These are phyloP conservation scores for Coccinonectria pachysandricola DNA, from an alignment of 2,329 filamentous ascomycete species.

Conservation along the genomic window DNA sequence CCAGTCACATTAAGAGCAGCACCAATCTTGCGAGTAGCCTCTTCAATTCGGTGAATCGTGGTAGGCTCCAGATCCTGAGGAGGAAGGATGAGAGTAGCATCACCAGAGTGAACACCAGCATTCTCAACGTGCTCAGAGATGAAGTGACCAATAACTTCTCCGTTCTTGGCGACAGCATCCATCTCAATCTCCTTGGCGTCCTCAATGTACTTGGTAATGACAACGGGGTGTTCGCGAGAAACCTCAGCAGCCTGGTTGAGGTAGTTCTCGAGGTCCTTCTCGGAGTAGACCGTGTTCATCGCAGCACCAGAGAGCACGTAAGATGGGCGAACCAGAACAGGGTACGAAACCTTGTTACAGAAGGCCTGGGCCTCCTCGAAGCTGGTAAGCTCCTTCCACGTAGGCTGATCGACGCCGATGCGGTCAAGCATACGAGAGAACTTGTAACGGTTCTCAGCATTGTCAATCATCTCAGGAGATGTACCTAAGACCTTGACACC, in stretches of 20 bases:
- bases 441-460: slow-evolving; percentile 94
- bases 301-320: slow-evolving; percentile 95
- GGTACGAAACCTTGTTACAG: slow-evolving; percentile 81
- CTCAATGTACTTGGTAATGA: slow-evolving; percentile 99
- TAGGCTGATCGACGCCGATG: slow-evolving; percentile 90
- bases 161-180: slow-evolving; percentile 90
- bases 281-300: slow-evolving; percentile 98
- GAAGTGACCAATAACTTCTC: slow-evolving; percentile 86
- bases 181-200: slow-evolving; percentile 99
- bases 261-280: slow-evolving; percentile 82
- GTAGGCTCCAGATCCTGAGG: slow-evolving; percentile 86
- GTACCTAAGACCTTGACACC: slow-evolving; percentile 92
- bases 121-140: slow-evolving; percentile 99
- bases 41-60: slow-evolving; percentile 83
- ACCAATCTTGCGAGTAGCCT: slow-evolving; percentile 91
- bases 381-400: slow-evolving; percentile 96
- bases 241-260: slow-evolving; percentile 86
- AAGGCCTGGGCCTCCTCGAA: slow-evolving; percentile 83
- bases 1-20: slow-evolving; percentile 90
- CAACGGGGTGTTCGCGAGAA: slow-evolving; percentile 88
- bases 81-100: slow-evolving; percentile 88
- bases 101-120: slow-evolving; percentile 94
- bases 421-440: slow-evolving; percentile 96
- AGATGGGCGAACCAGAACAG: slow-evolving; percentile 87
- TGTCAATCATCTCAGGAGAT: slow-evolving; percentile 98